Base-by-base conservation (phyloP, 139 green algal species). In the Tetradesmus obliquus region DNA sequence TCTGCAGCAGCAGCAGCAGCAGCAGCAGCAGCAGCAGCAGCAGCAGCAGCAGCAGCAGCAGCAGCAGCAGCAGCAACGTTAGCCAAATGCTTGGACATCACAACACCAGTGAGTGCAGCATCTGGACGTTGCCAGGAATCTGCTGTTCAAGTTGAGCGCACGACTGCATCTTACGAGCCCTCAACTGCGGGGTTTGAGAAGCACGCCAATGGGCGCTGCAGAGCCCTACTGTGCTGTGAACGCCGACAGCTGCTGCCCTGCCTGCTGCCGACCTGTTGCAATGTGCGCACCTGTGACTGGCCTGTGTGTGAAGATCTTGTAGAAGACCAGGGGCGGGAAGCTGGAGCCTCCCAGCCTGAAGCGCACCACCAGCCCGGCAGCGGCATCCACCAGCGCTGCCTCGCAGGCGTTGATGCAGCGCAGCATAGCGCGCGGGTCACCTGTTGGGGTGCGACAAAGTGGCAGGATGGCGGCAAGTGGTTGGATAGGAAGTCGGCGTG, bases 231-330 rank as follows among this genome's bases (percentile, higher is more conserved):
- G n/a, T n/a, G n/a, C n/a, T n/a, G n/a, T n/a, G n/a, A n/a, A n/a
- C n/a, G n/a, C n/a, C n/a, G n/a, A n/a, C n/a, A n/a, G n/a, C n/a
- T n/a, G n/a, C n/a, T n/a, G n/a, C n/a, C n/a, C n/a, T n/a, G n/a
- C n/a, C n/a, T n/a, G n/a, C n/a, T n/a, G n/a, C n/a, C n/a, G n/a
- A n/a, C n/a, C n/a, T n/a, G n/a, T n/a, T n/a, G n/a, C n/a, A n/a
- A n/a, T n/a, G n/a, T n/a, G n/a, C n/a, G n/a, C n/a, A n/a, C 89
- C 89, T 89, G 89, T 89, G 1, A 98, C 93, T 24, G 94, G 93
- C n/a, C 94, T 82, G 89, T 97, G 95, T 54, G 96, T 98, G 93
- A 95, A 97, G 20, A 98, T 97, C 82, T 98, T 98, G 94, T 98
- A 98, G 60, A 97, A 95, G 22, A 98, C 90, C n/a, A 95, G 91